phyloP scores from a whole-genome alignment of 805 yeast genomes.

The Candida sakaeoensis region DNA sequence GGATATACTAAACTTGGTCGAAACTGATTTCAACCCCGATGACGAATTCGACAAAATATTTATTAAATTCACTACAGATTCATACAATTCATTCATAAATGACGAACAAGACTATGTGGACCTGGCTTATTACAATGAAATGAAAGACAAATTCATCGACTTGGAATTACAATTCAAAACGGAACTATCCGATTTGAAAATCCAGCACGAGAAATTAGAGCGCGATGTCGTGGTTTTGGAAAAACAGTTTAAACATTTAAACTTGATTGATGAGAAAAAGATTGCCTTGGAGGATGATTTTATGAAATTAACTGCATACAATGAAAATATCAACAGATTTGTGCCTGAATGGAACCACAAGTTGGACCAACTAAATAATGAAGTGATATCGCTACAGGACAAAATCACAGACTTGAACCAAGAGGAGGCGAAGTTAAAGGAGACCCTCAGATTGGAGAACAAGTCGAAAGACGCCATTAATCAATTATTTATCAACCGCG shows the following conservation, averaged over 20 bases:
- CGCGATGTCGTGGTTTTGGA: slow-evolving; percentile 39
- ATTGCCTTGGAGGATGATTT: slow-evolving; percentile 69
- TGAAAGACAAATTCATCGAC: slow-evolving; percentile 52
- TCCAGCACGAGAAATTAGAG: slow-evolving; percentile 33
- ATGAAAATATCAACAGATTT: slow-evolving; percentile 61
- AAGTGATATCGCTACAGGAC: slow-evolving; percentile 14
- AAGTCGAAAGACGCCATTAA: slow-evolving; percentile 51
- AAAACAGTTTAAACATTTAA: slow-evolving; percentile 45
- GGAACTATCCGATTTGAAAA: slow-evolving; percentile 20
- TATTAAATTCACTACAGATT: slow-evolving; percentile 57
- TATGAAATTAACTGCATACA: slow-evolving; percentile 66
- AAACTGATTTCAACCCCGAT: slow-evolving; percentile 34
- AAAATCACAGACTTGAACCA: background rate
- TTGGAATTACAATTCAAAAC: slow-evolving; percentile 47
- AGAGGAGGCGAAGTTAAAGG: slow-evolving; percentile 33
- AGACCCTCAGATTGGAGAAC: no score
- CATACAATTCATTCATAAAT: slow-evolving; percentile 64
- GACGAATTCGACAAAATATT: slow-evolving; percentile 50
- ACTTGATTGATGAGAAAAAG: slow-evolving; percentile 50
- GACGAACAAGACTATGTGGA: slow-evolving; percentile 60
- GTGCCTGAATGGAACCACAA: slow-evolving; percentile 59
- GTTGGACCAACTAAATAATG: slow-evolving; percentile 34
- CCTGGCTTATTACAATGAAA: slow-evolving; percentile 45
- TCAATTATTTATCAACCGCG: slow-evolving; percentile 60
- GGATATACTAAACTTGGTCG: slow-evolving; percentile 25